These are phyloP conservation scores for Ceratocystis harringtonii DNA, from an alignment of 2,329 filamentous ascomycete species.

Conservation along the genomic window DNA sequence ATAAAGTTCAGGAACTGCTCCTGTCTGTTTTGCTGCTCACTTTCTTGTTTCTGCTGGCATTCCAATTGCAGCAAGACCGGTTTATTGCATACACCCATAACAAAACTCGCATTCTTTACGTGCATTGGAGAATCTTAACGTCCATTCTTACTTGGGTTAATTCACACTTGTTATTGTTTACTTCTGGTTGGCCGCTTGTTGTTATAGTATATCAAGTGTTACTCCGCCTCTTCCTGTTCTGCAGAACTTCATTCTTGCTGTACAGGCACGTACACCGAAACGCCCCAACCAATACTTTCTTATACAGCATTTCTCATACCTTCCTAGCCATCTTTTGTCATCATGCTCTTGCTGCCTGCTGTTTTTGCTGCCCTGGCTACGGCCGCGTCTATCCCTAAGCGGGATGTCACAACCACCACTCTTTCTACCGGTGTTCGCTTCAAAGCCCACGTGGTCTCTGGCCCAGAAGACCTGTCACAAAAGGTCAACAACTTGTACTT, in stretches of 20 bases:
- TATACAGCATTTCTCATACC: neutral
- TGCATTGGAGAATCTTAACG: neutral
- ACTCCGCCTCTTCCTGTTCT: neutral
- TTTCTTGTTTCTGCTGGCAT: neutral
- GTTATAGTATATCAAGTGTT: neutral
- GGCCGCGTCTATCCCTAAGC: conserved; percentile 19
- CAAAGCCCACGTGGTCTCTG: conserved; percentile 29
- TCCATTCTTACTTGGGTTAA: neutral
- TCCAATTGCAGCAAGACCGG: neutral
- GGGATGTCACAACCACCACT: conserved; percentile 14
- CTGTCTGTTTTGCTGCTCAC: neutral
- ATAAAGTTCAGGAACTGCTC: neutral
- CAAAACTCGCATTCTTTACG: neutral
- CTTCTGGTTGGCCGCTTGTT: neutral
- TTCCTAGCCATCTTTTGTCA: neutral
- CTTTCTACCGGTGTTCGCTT: conserved; percentile 29
- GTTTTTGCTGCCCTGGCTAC: conserved; percentile 9
- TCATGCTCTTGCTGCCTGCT: conserved; percentile 6
- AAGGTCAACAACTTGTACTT: conserved; percentile 24
- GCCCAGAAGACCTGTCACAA: neutral
- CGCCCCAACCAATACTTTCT: neutral
- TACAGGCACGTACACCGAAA: neutral
- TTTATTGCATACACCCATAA: neutral
- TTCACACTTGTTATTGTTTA: neutral
- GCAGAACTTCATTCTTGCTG: neutral